Evolutionary conservation across 2,329 filamentous ascomycete genomes (phyloP), one percentile per base, ranked within the genome.

Genomic region (Paecilomyces niveus): DNA sequence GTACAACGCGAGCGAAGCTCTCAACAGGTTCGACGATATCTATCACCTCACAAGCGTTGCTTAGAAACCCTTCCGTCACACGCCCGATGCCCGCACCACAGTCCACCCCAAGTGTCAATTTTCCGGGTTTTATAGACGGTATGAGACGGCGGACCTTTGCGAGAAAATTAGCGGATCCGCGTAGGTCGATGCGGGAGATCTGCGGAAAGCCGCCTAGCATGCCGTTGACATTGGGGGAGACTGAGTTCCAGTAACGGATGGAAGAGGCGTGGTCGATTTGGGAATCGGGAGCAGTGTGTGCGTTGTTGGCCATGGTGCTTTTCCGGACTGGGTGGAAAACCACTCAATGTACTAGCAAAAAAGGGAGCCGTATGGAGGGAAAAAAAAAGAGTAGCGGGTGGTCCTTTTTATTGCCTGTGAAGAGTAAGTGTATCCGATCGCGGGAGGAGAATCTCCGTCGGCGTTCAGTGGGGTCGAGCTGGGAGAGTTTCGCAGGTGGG

Each of bases 1-100:
- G 70, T 1, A 95, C 75, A 21, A 79, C 76, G 13, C 81, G 80
- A 0, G 90, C 92, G 74, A 97, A 96, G 70, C 92, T 91, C 65
- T 81, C 78, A 21, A 96, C 84, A 0, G 92, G 93, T 77, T 97
- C 92, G 32, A 97, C 85, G 22, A 95, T 81, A 70, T 97, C 92
- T 6, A 96, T 87, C 2, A 80, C 76, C 15, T 84, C 77, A n/a
- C 88, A 86, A 1, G 93, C 77, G 24, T 84, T 79, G 29, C 87
- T 75, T n/a, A 97, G 79, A 3, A 97, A 80, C 0, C 89, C 89
- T 58, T 88, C 81, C 0, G 91, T 96, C 59, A 97, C 83, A 50
- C 93, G 81, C 0, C 92, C 93, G 58, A 96, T 95, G 0, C 92
- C 84, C 0, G 85, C 85, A 21, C 85, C 84, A 63, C 83, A 85